These are phyloP conservation scores for Penicillium sp. DNA, from an alignment of 2,329 filamentous ascomycete genomes.

Conservation along the genomic window DNA sequence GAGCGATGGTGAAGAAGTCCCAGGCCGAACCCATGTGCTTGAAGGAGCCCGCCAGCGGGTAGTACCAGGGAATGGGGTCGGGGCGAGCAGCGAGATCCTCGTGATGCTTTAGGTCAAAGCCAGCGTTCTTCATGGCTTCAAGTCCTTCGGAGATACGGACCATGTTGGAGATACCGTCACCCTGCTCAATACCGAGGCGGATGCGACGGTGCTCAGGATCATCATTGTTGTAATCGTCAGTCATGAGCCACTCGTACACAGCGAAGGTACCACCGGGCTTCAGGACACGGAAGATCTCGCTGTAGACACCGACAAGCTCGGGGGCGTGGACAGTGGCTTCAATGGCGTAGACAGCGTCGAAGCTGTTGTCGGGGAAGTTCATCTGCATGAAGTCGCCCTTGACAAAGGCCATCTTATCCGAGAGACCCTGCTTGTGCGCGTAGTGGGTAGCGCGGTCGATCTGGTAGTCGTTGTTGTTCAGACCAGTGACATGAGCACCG, in stretches of 20 bases:
- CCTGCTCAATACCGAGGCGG: slow-evolving; percentile 89
- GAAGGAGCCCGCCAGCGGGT: slow-evolving; percentile 81
- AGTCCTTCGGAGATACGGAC: slow-evolving; percentile 79
- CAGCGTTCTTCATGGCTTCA: slow-evolving; percentile 78
- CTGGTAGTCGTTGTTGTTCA: slow-evolving; percentile 99
- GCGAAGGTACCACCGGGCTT: slow-evolving; percentile 96
- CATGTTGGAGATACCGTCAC: slow-evolving; percentile 98
- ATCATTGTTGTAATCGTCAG: slow-evolving; percentile 85
- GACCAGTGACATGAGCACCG: slow-evolving; percentile 79
- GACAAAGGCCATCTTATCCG: slow-evolving; percentile 76
- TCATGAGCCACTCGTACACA: slow-evolving; percentile 99
- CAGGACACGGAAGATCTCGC: slow-evolving; percentile 88
- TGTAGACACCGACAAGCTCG: slow-evolving; percentile 85
- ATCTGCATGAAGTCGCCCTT: slow-evolving; percentile 99
- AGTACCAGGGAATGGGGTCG: slow-evolving; percentile 87
- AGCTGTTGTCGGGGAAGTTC: slow-evolving; percentile 85
- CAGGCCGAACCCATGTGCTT: slow-evolving; percentile 75
- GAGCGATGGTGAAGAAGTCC: slow-evolving; percentile 78
- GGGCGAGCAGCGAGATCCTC: slow-evolving; percentile 80
- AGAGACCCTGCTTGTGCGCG: slow-evolving; percentile 75
- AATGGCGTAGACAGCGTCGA: slow-evolving; percentile 95
- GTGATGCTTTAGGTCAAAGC: slow-evolving; percentile 77
- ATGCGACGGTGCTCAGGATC: slow-evolving; percentile 85
- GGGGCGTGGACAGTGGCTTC: slow-evolving; percentile 96
- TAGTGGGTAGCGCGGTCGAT: slow-evolving; percentile 89